Evolutionary conservation across 2,329 filamentous ascomycete species (phyloP), one percentile per base, ranked within the genome.

Genomic region (Ophiosphaerella narmari): DNA sequence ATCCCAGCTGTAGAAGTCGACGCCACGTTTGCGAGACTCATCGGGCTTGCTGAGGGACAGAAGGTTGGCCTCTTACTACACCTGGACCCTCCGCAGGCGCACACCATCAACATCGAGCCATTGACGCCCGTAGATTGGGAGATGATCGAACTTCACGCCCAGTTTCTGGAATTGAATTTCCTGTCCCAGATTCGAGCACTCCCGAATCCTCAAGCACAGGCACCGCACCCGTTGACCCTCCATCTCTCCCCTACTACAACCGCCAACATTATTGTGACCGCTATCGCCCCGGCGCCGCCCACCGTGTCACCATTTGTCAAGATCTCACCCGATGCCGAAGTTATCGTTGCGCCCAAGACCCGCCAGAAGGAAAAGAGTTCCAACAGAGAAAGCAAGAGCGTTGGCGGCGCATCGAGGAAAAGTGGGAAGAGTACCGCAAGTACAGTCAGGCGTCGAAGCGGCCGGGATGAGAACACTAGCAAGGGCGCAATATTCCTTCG

Each of bases 61-160:
- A 95, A 90, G 76, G 80, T 86, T 58, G 81, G 80, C 35, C 74
- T 88, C 41, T 73, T 79, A 32, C 81, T 99, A 57, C 94, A 99
- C 73, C 77, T 97, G 56, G 91, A 99, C 70, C 93, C 93, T 41
- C 91, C 92, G 2, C 77, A 94, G 57, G 91, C 91, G 41, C 91
- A 97, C 73, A 97, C 92, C 1, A 88, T 99, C 73, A 91, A 97
- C 70, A 97, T 99, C 63, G 95, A 99, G 72, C 94, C 94, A 31
- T 76, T 97, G 65, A 97, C 94, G 0, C 86, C 93, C 1, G 91
- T 95, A 50, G 94, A 99, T 71, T 99, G 94, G 94, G 94, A 99
- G 75, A 96, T 97, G 65, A 97, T 99, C 63, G 94, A 99, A 74
- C 80, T 99, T 2, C 94, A 99, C 77, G 94, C 94, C 5, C 94